Conservation (phyloP, 2,329 filamentous ascomycete species). For the Xylariaceae sp. region DNA sequence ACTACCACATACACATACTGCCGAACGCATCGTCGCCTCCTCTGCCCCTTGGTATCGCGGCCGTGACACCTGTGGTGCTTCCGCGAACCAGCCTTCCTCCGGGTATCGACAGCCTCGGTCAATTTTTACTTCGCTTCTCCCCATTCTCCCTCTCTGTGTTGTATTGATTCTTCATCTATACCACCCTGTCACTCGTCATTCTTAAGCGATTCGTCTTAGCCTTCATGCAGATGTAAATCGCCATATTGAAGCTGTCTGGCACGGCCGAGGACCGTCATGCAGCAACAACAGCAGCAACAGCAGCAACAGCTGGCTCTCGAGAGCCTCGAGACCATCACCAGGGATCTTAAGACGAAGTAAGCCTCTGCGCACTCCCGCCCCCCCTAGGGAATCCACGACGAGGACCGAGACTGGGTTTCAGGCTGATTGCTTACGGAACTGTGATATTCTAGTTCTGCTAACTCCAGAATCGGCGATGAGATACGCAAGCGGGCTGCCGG, state of each 20-base stretch:
- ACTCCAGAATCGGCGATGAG: slow-evolving; percentile 43
- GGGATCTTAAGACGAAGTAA: slow-evolving; percentile 54
- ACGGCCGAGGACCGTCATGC: slow-evolving; percentile 35
- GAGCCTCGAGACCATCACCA: slow-evolving; percentile 51
- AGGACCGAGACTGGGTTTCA: not conserved
- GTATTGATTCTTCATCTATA: not conserved
- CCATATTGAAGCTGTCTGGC: slow-evolving; percentile 32
- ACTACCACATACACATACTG: not conserved
- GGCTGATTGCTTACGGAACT: not conserved
- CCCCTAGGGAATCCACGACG: not conserved
- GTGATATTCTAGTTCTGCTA: slow-evolving; percentile 4
- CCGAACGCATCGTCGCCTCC: not conserved
- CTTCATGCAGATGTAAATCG: slow-evolving; percentile 27
- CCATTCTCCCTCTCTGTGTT: not conserved
- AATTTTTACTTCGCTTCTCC: not conserved
- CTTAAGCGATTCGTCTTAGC: slow-evolving; percentile 18
- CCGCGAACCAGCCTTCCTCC: not conserved
- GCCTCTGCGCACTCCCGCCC: not conserved
- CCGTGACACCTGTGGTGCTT: not conserved
- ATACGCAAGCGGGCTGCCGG: slow-evolving; percentile 49
- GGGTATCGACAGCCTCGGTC: not conserved
- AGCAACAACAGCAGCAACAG: slow-evolving; percentile 35
- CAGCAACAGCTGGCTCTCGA: slow-evolving; percentile 49
- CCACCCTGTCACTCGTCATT: slow-evolving; percentile 24
- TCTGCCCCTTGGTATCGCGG: not conserved